Percentiles rank a stretch among this genome's conserved stretches.
These are phyloP conservation scores for Aspergillus saccharolyticus DNA, from an alignment of 495 filamentous ascomycete species.

Conservation along the genomic window DNA sequence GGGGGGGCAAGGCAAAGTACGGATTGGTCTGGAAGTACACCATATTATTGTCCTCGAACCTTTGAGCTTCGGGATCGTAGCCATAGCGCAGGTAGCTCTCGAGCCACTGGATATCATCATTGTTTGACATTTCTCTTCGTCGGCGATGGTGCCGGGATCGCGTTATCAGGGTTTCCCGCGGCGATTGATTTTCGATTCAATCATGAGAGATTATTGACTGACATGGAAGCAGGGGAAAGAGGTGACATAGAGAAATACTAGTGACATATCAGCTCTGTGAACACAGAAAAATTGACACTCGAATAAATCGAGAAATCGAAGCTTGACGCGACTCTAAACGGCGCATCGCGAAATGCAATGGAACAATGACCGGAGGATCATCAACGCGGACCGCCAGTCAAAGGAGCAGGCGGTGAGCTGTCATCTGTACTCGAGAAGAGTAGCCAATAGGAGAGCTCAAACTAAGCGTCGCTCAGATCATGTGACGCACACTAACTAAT, in stretches of 20 bases:
- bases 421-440: too few species aligned
- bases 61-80: neutral
- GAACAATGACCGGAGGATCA: neutral
- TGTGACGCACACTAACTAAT: neutral
- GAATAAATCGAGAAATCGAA: neutral
- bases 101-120: constrained; percentile 15
- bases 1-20: neutral
- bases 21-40: neutral
- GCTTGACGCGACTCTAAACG: neutral
- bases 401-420: neutral
- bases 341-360: neutral
- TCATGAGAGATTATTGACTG: neutral
- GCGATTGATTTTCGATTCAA: neutral
- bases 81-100: constrained; percentile 7
- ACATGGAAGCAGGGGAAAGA: neutral
- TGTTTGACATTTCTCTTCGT: constrained; percentile 11
- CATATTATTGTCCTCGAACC: neutral
- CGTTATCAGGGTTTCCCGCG: constrained; percentile 1
- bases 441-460: neutral
- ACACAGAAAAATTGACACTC: neutral
- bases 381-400: neutral
- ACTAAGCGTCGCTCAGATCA: neutral
- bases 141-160: neutral
- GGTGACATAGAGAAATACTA: neutral
- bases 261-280: neutral